Evolutionary conservation across 2,329 filamentous ascomycete species (phyloP), one percentile per base, ranked within the genome.

Genomic region (Passalora sequoiae): DNA sequence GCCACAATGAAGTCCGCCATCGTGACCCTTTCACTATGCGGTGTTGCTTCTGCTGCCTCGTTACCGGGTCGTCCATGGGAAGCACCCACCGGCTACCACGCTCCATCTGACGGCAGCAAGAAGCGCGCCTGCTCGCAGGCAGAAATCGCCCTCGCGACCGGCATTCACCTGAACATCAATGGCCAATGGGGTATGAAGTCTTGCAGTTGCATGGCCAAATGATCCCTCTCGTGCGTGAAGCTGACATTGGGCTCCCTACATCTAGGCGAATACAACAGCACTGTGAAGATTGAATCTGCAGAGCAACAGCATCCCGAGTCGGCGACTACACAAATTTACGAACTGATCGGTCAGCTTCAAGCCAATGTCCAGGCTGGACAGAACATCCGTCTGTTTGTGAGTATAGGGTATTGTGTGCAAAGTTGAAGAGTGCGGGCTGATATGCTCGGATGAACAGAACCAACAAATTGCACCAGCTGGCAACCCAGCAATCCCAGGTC

Each of bases 151-250:
- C 44, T 57, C 2, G 54, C 54, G 4, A 50, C 50, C 10, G 54
- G 54, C 22, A 57, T 57, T 36, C 54, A 57, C 38, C 41, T 57
- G 25, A 55, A 55, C 32, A 57, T 57, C 42, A 43, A 55, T 28
- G 54, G 41, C 17, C 54, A 55, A 40, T 50, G 44, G 32, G 22
- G 24, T 27, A 27, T 27, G 24, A 6, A 32, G 6, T n/a, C n/a
- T n/a, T n/a, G n/a, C n/a, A n/a, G n/a, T n/a, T n/a, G n/a, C n/a
- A n/a, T n/a, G n/a, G n/a, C n/a, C n/a, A n/a, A n/a, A n/a, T n/a
- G n/a, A n/a, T n/a, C n/a, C n/a, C n/a, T n/a, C n/a, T n/a, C n/a
- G n/a, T n/a, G n/a, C n/a, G n/a, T n/a, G n/a, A n/a, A n/a, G 13
- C 12, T 17, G 29, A 33, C 13, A 3, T 9, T 13, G 31, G 17